Conservation (phyloP, 768 basidiomycete species). For the Ramaria sp. region DNA sequence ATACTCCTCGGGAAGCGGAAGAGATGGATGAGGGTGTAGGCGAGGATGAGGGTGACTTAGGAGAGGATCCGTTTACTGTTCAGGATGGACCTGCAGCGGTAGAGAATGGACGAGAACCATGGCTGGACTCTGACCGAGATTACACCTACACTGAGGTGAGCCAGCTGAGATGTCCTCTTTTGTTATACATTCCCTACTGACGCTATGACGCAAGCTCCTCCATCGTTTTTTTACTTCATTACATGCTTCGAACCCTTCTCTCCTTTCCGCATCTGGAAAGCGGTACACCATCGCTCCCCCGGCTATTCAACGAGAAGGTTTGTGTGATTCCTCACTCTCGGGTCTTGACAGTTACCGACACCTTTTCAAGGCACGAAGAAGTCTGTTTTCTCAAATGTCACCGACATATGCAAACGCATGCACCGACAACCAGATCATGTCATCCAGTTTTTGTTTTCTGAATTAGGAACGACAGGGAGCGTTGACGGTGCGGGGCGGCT, state of each 20-base stretch:
- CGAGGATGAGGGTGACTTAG: constrained; percentile 51
- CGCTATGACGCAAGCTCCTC: constrained; percentile 50
- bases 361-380: constrained; percentile 67
- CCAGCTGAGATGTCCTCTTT: not conserved
- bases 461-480: constrained; percentile 95
- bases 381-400: constrained; percentile 92
- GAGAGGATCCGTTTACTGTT: constrained; percentile 47
- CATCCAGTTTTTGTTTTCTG: constrained; percentile 92
- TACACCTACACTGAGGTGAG: constrained; percentile 90
- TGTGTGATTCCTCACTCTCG: not conserved
- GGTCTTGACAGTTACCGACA: not conserved
- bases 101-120: constrained; percentile 73
- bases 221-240: constrained; percentile 85
- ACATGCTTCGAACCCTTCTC: constrained; percentile 88
- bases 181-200: not conserved
- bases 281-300: constrained; percentile 97
- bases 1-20: constrained; percentile 47
- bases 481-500: constrained; percentile 87
- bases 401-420: constrained; percentile 98
- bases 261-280: constrained; percentile 75
- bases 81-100: no score
- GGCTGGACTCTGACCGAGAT: constrained; percentile 89
- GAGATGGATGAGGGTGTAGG: constrained; percentile 52
- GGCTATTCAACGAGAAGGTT: constrained; percentile 81
- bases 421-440: constrained; percentile 93